phyloP scores from a whole-genome alignment of 441 rosid species.

The Pelargonium exstipulatum region DNA sequence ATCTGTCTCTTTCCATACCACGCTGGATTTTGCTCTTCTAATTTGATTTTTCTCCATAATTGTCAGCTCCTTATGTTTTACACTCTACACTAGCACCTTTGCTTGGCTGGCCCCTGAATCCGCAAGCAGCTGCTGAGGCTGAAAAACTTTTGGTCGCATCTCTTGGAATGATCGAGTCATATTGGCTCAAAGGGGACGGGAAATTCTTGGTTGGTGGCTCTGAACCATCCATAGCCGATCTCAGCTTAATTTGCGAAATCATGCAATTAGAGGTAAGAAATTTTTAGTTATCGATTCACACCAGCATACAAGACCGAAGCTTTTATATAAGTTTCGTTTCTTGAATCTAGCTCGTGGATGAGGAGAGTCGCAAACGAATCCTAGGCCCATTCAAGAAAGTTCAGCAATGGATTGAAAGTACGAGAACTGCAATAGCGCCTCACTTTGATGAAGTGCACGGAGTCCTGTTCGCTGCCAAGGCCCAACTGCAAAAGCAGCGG shows the following conservation, averaged over 20 bases:
- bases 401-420: slow-evolving; percentile 65
- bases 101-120: slow-evolving; percentile 49
- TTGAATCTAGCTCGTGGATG: slow-evolving; percentile 54
- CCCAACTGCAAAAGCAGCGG: slow-evolving; percentile 31
- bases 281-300: not conserved
- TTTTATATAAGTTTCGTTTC: slow-evolving; percentile 7
- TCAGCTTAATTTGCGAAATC: slow-evolving; percentile 80
- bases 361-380: slow-evolving; percentile 46
- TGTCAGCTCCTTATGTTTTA: slow-evolving; percentile 45
- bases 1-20: no score
- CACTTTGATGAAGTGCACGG: slow-evolving; percentile 74
- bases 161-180: slow-evolving; percentile 50
- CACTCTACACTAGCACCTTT: slow-evolving; percentile 47
- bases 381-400: slow-evolving; percentile 63
- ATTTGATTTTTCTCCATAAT: slow-evolving; percentile 14
- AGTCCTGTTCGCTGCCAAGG: slow-evolving; percentile 43
- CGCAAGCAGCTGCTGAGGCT: slow-evolving; percentile 56
- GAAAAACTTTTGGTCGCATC: slow-evolving; percentile 55
- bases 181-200: slow-evolving; percentile 75
- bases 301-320: not conserved
- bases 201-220: slow-evolving; percentile 62
- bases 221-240: slow-evolving; percentile 83
- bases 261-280: slow-evolving; percentile 77
- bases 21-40: not conserved
- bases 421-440: slow-evolving; percentile 59